These are phyloP conservation scores for Sporisorium exsertum DNA, from an alignment of 1,284 basidiomycete species.

Conservation along the genomic window DNA sequence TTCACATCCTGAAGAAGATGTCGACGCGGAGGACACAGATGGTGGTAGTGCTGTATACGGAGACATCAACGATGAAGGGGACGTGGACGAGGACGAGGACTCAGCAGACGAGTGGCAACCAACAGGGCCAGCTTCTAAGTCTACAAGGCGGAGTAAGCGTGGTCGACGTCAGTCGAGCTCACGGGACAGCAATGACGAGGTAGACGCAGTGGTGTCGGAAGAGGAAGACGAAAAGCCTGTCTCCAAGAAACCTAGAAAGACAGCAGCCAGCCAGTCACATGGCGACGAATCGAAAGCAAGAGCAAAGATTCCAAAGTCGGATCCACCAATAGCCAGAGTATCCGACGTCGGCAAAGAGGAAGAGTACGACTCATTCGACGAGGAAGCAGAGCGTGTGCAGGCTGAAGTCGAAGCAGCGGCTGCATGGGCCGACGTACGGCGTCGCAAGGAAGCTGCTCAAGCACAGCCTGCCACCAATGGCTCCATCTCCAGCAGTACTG, in stretches of 20 bases:
- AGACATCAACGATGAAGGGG: neutral
- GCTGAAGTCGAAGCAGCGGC: conserved; percentile 40
- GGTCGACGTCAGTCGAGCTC: conserved; percentile 8
- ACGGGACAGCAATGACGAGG: conserved; percentile 26
- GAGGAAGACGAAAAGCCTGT: conserved; percentile 1
- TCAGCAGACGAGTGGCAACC: conserved; percentile 53
- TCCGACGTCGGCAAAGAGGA: conserved; percentile 9
- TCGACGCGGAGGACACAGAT: neutral
- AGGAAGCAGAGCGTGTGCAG: conserved; percentile 41
- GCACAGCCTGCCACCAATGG: neutral
- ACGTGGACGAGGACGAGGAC: conserved; percentile 19
- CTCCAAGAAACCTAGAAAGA: conserved; percentile 16
- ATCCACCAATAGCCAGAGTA: conserved; percentile 3
- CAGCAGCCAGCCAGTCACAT: neutral
- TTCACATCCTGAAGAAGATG: neutral
- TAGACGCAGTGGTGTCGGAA: neutral
- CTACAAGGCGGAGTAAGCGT: conserved; percentile 20
- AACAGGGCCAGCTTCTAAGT: conserved; percentile 10
- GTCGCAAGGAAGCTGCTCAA: conserved; percentile 28
- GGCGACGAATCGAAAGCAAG: conserved; percentile 18
- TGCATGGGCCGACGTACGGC: conserved; percentile 40
- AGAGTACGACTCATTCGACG: conserved; percentile 26
- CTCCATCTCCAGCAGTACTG: neutral
- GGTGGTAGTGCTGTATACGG: neutral
- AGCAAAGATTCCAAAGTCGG: conserved; percentile 1